Evolutionary conservation across 2,329 filamentous ascomycete species (phyloP).

Genomic region (Trichoderma brevicompactum): DNA sequence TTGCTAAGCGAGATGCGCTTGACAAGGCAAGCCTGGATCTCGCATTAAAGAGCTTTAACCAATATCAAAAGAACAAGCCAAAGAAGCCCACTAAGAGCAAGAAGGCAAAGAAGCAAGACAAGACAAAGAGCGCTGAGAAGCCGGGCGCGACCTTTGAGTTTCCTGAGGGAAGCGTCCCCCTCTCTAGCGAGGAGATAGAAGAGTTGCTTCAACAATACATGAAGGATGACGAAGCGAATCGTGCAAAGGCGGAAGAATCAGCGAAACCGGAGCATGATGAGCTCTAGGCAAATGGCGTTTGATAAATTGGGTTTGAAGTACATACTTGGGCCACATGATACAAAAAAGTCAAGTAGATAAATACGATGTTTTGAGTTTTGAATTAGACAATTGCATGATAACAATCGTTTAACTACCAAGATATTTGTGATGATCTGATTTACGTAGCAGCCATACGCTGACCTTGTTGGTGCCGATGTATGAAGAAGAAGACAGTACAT

Average conservation of each 20-base stretch:
- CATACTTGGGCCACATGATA: conserved; percentile 19
- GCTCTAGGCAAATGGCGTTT: conserved; percentile 37
- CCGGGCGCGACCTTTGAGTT: conserved; percentile 48
- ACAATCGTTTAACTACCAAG: neutral
- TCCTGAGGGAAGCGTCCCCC: conserved; percentile 42
- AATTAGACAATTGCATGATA: neutral
- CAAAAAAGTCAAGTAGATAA: conserved; percentile 14
- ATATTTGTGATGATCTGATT: neutral
- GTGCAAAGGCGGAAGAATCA: conserved; percentile 36
- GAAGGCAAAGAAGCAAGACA: conserved; percentile 46
- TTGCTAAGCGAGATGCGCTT: conserved; percentile 70
- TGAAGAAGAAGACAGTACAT: no score
- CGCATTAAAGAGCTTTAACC: conserved; percentile 68
- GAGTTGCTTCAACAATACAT: conserved; percentile 50
- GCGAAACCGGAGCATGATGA: conserved; percentile 42
- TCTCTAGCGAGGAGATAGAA: conserved; percentile 55
- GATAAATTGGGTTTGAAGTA: conserved; percentile 15
- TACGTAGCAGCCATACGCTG: neutral
- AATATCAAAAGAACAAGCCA: conserved; percentile 49
- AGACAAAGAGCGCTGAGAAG: conserved; percentile 43
- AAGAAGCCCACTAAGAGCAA: conserved; percentile 53
- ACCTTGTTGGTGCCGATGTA: no score
- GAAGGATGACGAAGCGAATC: conserved; percentile 37
- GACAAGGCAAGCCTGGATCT: conserved; percentile 72
- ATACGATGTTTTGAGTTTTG: conserved; percentile 17